Base-by-base conservation (phyloP, 1,284 basidiomycete species). In the Naganishia cerealis region DNA sequence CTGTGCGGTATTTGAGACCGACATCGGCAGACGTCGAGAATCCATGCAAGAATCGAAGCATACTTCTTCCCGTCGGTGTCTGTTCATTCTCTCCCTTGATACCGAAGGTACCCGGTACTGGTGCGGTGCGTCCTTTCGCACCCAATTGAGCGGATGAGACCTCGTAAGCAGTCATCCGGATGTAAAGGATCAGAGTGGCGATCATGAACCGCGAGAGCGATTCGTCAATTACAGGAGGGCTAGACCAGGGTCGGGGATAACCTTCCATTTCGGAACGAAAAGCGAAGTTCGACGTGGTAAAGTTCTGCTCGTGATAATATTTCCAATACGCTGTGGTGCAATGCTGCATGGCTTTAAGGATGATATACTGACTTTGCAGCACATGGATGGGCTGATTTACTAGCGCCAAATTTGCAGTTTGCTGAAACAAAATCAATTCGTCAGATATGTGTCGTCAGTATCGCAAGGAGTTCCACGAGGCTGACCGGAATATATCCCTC, bases 351-450 rank as follows among this genome's bases (percentile, higher is more conserved):
- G 95, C 87, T 80, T 95, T 92, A 72, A 96, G 84, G 38, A 96
- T 81, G 74, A 92, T 92, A 1, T 96, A 84, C 77, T 95, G 91
- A 0, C 93, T 95, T 75, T 95, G 92, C 9, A 95, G 85, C 61
- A 89, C 85, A 71, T 91, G 88, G 29, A 90, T 83, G 0, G 87
- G 84, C 68, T 85, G 82, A 68, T 85, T 83, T 43, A 70, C 59
- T 21, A 77, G 71, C 1, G 76, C 72, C 3, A 74, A 66, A 24
- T 72, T 71, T 40, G 62, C 68, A 1, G 76, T 72, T 72, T 78
- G 77, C 76, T 57, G 84, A 83, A 48, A 52, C 16, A 24, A 81
- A 81, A 33, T 77, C 10, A n/a, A 21, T 24, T 85, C 66, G 83
- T 81, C 82, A 86, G 84, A 84, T 58, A 56, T 26, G 53, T 86